phyloP scores from a whole-genome alignment of 2,329 filamentous ascomycete species.

The Tolypocladium album region DNA sequence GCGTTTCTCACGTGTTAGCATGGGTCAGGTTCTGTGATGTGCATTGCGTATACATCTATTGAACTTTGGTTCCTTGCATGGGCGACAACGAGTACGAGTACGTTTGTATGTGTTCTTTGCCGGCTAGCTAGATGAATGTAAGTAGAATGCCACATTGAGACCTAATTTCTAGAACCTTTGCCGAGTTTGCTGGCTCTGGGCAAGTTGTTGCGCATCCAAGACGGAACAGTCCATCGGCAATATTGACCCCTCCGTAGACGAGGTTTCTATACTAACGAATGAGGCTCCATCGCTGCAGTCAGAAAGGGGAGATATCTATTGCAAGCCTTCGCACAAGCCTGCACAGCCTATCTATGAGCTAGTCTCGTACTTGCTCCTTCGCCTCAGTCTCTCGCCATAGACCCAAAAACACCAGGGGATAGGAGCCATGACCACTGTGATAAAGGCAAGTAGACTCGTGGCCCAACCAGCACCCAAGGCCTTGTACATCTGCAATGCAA shows the following conservation, averaged over 20 bases:
- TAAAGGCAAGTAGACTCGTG: conserved; percentile 29
- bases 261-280: neutral
- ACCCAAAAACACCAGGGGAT: conserved; percentile 21
- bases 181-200: neutral
- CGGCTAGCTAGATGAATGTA: neutral
- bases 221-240: neutral
- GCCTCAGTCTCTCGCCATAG: conserved; percentile 11
- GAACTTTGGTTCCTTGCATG: neutral
- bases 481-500: conserved; percentile 26
- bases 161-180: neutral
- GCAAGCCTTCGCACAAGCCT: no score
- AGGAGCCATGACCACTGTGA: conserved; percentile 24
- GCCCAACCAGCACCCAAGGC: conserved; percentile 31
- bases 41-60: neutral
- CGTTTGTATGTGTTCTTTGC: neutral
- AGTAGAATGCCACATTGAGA: neutral
- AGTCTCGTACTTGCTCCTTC: conserved; percentile 14
- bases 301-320: neutral
- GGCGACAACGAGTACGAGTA: neutral
- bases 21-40: neutral
- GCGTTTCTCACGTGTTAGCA: neutral
- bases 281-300: neutral
- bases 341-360: conserved; percentile 5
- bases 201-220: neutral
- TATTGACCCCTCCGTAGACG: no score